Conservation (phyloP, 371 early-diverging fungal genomes). For the Actinomucor elegans region DNA sequence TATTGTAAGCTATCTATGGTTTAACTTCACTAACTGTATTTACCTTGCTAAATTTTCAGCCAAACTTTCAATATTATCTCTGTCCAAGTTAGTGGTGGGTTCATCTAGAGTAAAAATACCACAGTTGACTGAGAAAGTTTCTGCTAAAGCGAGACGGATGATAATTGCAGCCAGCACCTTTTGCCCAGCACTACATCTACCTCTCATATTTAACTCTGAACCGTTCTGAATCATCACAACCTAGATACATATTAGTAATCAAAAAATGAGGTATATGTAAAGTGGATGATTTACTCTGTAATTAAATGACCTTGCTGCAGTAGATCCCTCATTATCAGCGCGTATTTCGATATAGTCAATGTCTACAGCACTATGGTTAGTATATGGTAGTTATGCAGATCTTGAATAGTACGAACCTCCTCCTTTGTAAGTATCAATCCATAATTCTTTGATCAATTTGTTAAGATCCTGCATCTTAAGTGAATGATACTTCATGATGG, state of each 20-base stretch:
- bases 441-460: conserved; percentile 94
- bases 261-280: background rate
- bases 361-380: conserved; percentile 52
- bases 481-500: conserved; percentile 95
- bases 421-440: conserved; percentile 97
- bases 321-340: conserved; percentile 75
- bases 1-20: background rate
- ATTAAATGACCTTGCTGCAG: conserved; percentile 78
- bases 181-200: conserved; percentile 99
- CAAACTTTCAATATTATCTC: conserved; percentile 90
- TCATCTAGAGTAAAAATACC: conserved; percentile 99
- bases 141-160: conserved; percentile 97
- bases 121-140: conserved; percentile 93
- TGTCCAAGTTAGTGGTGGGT: conserved; percentile 99
- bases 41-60: conserved; percentile 84
- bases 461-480: conserved; percentile 98
- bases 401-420: conserved; percentile 70
- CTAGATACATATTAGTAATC: conserved; percentile 20
- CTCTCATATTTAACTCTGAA: conserved; percentile 96
- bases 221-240: conserved; percentile 98
- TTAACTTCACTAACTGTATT: background rate
- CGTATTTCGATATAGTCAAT: conserved; percentile 96
- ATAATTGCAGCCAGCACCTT: conserved; percentile 97
- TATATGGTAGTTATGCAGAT: no score
- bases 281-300: conserved; percentile 67